phyloP scores from a whole-genome alignment of 495 filamentous ascomycete genomes.

The Penicillium atrosanguineum region DNA sequence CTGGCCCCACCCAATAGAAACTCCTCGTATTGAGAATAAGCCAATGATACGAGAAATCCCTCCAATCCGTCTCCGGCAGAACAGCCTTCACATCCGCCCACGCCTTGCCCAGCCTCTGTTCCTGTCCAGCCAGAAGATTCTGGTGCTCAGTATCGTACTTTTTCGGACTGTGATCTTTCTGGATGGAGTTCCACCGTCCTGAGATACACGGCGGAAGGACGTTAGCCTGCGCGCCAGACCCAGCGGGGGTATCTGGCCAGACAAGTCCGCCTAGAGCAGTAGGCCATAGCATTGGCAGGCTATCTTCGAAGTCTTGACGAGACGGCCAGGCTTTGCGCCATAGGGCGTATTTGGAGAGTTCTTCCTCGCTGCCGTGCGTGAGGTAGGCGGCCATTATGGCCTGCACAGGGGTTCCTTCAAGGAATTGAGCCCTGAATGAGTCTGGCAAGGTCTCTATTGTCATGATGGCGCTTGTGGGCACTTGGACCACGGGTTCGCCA shows the following conservation, averaged over 20 bases:
- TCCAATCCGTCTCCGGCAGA: conserved; percentile 51
- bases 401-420: conserved; percentile 59
- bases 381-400: conserved; percentile 70
- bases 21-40: conserved; percentile 78
- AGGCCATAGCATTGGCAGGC: conserved; percentile 71
- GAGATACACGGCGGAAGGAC: conserved; percentile 45
- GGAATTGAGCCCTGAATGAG: conserved; percentile 38
- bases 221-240: neutral
- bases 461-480: conserved; percentile 63
- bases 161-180: conserved; percentile 13
- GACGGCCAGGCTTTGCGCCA: conserved; percentile 74
- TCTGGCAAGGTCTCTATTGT: conserved; percentile 57
- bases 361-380: conserved; percentile 42
- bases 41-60: conserved; percentile 69
- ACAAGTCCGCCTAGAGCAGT: conserved; percentile 24
- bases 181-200: conserved; percentile 33
- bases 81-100: conserved; percentile 52
- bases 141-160: conserved; percentile 40
- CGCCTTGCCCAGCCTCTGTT: conserved; percentile 59
- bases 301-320: conserved; percentile 53
- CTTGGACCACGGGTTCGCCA: conserved; percentile 29
- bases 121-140: conserved; percentile 60
- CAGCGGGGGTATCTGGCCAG: conserved; percentile 13
- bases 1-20: conserved; percentile 66
- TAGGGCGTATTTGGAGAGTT: conserved; percentile 33